phyloP scores from a whole-genome alignment of 768 basidiomycete genomes.

The Zangia roseola region DNA sequence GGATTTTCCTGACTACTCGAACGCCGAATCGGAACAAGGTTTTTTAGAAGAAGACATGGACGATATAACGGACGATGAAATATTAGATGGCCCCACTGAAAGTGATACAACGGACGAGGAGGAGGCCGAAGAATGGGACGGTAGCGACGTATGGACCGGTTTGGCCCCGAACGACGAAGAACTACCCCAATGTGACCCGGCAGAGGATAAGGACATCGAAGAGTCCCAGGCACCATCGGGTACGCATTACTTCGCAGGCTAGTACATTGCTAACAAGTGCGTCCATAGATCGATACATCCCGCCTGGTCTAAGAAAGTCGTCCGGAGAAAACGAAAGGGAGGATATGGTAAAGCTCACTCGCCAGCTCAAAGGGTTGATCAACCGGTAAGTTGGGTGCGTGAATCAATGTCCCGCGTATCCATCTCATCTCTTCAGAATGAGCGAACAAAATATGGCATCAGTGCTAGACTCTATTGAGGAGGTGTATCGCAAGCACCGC shows the following conservation, averaged over 20 bases:
- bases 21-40: background rate
- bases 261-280: background rate
- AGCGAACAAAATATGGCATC: slow-evolving; percentile 85
- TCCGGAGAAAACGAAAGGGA: slow-evolving; percentile 40
- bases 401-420: background rate
- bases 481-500: slow-evolving; percentile 69
- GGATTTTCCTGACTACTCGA: background rate
- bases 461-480: slow-evolving; percentile 73
- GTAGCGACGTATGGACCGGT: slow-evolving; percentile 38
- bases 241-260: slow-evolving; percentile 8
- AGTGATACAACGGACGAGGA: background rate
- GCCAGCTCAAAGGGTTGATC: slow-evolving; percentile 82
- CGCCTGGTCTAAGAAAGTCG: slow-evolving; percentile 70
- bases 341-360: slow-evolving; percentile 54
- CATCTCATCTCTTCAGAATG: slow-evolving; percentile 50
- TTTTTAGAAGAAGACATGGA: background rate
- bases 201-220: background rate
- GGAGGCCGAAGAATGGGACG: slow-evolving; percentile 26
- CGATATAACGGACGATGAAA: background rate
- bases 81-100: background rate
- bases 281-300: slow-evolving; percentile 61
- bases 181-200: background rate
- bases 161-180: slow-evolving; percentile 22
- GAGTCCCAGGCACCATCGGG: slow-evolving; percentile 7
- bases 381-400: slow-evolving; percentile 58